Evolutionary conservation across 805 yeast genomes (phyloP).

Genomic region (Limtongia smithiae): DNA sequence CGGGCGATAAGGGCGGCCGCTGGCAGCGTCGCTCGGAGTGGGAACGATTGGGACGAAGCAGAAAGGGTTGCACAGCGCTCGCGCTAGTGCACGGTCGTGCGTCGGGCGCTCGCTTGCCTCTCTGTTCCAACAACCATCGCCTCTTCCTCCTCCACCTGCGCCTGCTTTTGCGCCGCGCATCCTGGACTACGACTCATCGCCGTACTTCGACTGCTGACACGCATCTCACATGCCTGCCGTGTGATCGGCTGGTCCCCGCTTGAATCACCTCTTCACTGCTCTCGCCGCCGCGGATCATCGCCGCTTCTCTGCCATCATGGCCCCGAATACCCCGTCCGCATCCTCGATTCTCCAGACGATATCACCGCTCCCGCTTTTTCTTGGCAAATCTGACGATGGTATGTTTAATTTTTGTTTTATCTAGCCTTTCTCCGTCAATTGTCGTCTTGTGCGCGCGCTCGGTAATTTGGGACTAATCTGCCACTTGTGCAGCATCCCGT

Average conservation of each 20-base stretch:
- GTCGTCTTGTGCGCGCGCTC: not conserved
- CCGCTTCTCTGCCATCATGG: conserved; percentile 15
- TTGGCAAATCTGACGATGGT: conserved; percentile 27
- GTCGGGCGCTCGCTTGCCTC: too few species aligned
- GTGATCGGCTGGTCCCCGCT: not conserved
- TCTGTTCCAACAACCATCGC: not conserved
- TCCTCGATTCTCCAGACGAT: conserved; percentile 28
- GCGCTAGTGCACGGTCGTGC: too few species aligned
- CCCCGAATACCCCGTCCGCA: conserved; percentile 23
- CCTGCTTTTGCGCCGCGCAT: not conserved
- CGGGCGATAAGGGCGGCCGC: too few species aligned
- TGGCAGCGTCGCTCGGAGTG: too few species aligned
- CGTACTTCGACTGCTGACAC: too few species aligned
- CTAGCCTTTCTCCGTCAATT: not conserved
- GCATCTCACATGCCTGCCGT: not conserved
- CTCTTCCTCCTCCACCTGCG: not conserved
- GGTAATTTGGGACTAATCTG: not conserved
- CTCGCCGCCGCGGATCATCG: not conserved
- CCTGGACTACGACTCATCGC: not conserved
- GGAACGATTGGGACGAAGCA: too few species aligned
- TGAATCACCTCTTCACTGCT: not conserved
- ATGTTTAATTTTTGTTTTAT: not conserved
- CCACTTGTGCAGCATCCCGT: conserved; percentile 17
- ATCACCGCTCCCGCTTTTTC: conserved; percentile 26
- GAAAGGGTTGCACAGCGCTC: too few species aligned